These are phyloP conservation scores for Vitis labrusca DNA, from an alignment of 164 flowering plant genomes.

Conservation along the genomic window DNA sequence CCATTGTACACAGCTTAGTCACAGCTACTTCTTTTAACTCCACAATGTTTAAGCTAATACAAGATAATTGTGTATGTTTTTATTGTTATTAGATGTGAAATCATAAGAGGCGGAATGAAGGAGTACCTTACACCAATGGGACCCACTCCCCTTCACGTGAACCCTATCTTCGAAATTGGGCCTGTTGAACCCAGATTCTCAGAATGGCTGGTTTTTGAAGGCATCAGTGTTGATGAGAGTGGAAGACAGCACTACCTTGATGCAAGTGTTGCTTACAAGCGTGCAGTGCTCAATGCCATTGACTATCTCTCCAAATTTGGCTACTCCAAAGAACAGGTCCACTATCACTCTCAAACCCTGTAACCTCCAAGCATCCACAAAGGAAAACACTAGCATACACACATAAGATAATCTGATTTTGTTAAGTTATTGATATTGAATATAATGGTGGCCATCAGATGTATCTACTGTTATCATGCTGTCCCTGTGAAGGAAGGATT, in stretches of 20 bases:
- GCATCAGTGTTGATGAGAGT: constrained; percentile 93
- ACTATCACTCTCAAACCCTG: neutral
- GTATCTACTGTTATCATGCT: constrained; percentile 84
- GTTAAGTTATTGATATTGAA: neutral
- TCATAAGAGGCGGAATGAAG: constrained; percentile 87
- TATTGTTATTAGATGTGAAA: constrained; percentile 62
- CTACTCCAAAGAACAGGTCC: constrained; percentile 91
- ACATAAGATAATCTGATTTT: neutral
- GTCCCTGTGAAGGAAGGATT: constrained; percentile 92
- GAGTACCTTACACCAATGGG: constrained; percentile 98
- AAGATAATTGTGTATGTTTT: neutral
- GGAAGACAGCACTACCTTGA: constrained; percentile 94
- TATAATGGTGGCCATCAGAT: constrained; percentile 36
- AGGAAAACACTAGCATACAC: neutral
- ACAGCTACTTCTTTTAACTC: neutral
- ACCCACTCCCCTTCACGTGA: constrained; percentile 89
- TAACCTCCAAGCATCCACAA: neutral
- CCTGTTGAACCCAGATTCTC: constrained; percentile 95
- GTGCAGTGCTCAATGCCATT: constrained; percentile 93
- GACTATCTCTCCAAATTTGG: constrained; percentile 90
- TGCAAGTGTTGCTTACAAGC: constrained; percentile 86
- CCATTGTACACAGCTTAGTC: neutral
- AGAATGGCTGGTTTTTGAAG: constrained; percentile 97
- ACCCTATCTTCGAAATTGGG: constrained; percentile 95
- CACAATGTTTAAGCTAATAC: neutral